A percentile compares a stretch with the other conserved stretches of the same genome.
phyloP scores from a whole-genome alignment of 495 filamentous ascomycete genomes.

The Chaetomium cochliodes region DNA sequence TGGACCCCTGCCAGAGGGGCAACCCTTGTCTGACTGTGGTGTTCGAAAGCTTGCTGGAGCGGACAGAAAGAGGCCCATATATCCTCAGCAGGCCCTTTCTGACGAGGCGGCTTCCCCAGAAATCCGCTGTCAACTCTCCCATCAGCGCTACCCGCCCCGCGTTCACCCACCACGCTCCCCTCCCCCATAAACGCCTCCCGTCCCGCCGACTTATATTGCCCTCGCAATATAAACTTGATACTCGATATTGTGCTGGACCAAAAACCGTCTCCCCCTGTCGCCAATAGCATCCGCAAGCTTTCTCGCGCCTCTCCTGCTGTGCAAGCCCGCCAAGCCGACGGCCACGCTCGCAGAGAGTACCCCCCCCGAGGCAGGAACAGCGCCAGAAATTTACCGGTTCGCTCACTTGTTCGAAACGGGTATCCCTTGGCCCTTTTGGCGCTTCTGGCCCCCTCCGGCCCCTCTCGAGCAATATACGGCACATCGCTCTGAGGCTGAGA shows the following conservation, averaged over 20 bases:
- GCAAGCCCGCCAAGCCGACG: slow-evolving; percentile 41
- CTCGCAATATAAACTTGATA: slow-evolving; percentile 41
- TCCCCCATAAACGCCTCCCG: slow-evolving; percentile 33
- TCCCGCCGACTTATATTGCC: slow-evolving; percentile 43
- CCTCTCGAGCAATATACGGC: slow-evolving; percentile 42
- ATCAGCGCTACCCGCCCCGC: slow-evolving; percentile 23
- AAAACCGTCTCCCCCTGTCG: slow-evolving; percentile 28
- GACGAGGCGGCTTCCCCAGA: slow-evolving; percentile 31
- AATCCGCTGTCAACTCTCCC: slow-evolving; percentile 28
- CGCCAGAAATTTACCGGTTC: slow-evolving; percentile 35
- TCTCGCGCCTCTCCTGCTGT: slow-evolving; percentile 32
- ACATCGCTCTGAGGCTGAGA: slow-evolving; percentile 33
- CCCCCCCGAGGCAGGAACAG: slow-evolving; percentile 36
- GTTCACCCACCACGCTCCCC: slow-evolving; percentile 19
- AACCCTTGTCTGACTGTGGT: slow-evolving; percentile 27
- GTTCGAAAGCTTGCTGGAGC: slow-evolving; percentile 24
- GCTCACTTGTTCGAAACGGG: slow-evolving; percentile 35
- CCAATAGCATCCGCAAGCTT: slow-evolving; percentile 39
- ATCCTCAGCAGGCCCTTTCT: slow-evolving; percentile 34
- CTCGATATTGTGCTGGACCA: slow-evolving; percentile 41
- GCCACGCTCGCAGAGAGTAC: slow-evolving; percentile 33
- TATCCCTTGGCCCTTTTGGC: slow-evolving; percentile 43
- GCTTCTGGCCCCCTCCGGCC: slow-evolving; percentile 31
- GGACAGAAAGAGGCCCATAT: slow-evolving; percentile 35
- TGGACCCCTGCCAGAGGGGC: slow-evolving; percentile 33